Evolutionary conservation across 2,329 filamentous ascomycete genomes (phyloP), one percentile per base, ranked within the genome.

Genomic region (Didymella glomerata): DNA sequence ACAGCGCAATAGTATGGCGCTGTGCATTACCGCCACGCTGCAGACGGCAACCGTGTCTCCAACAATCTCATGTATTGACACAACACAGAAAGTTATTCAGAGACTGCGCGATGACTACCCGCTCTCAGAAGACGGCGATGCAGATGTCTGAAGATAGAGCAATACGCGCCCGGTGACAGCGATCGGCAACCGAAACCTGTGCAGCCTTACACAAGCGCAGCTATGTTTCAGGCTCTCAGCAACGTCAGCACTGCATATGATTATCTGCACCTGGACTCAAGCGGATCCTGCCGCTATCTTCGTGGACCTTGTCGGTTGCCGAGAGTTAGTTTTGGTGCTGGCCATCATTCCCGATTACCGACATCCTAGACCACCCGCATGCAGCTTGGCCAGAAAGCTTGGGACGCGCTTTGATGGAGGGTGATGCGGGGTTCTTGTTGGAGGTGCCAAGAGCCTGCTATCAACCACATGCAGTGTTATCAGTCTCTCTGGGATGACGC

Each of bases 61-160:
- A 18, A 13, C 10, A 13, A 13, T 14, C 5, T 16, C 22, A 8
- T 36, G 5, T 34, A 27, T 48, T 60, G 27, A 60, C 40, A 46
- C 54, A 48, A 28, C 55, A 54, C 56, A 83, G 81, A 81, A 79
- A 67, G 78, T 82, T 27, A 80, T 83, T 62, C 76, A 77, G 45
- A 78, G 81, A 55, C 69, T 83, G 18, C 74, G 80, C 48, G 71
- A 73, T 44, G 77, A 81, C 54, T 80, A 80, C 60, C 74, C 72
- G 16, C 57, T 66, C 28, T 69, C 69, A 5, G 64, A 64, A 14
- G 69, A 72, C n/a, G 74, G 66, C 27, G 70, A 71, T 28, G 66
- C 66, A 49, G 67, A 70, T 24, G 64, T 68, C 45, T 58, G 55
- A 58, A 45, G 20, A 41, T 54, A 41, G 25, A 18, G 27, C n/a